Percentiles rank a stretch among this genome's conserved stretches.
Conservation (phyloP, 805 yeast species). For the Candida incommunis region DNA sequence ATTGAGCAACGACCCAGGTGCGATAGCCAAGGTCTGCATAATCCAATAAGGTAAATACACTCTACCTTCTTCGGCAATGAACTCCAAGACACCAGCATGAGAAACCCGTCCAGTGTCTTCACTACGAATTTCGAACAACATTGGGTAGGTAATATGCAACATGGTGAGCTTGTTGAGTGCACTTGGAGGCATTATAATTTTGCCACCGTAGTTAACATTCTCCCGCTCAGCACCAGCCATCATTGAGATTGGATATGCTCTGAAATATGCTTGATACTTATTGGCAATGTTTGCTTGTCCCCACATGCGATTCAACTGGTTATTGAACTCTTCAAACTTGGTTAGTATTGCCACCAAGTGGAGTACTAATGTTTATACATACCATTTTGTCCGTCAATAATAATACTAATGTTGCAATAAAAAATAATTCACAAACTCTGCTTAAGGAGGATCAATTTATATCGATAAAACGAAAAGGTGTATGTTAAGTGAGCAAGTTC, state of each 20-base stretch:
- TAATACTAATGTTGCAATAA: too few species aligned
- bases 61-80: conserved; percentile 94
- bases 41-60: conserved; percentile 95
- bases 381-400: background rate
- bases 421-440: too few species aligned
- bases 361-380: background rate
- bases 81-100: conserved; percentile 91
- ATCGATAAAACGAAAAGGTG: too few species aligned
- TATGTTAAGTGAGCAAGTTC: too few species aligned
- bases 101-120: conserved; percentile 49
- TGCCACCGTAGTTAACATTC: conserved; percentile 86
- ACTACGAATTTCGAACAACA: conserved; percentile 72
- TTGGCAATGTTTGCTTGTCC: conserved; percentile 10
- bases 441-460: too few species aligned
- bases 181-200: conserved; percentile 86
- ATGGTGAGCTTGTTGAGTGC: conserved; percentile 76
- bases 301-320: conserved; percentile 2
- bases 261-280: conserved; percentile 69
- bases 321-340: background rate
- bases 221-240: conserved; percentile 60
- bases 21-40: conserved; percentile 59
- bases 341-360: background rate
- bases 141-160: conserved; percentile 88
- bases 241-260: conserved; percentile 86
- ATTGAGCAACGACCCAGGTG: conserved; percentile 71